Conservation (phyloP, 2,329 filamentous ascomycete species). For the Aschersonia sp. region DNA sequence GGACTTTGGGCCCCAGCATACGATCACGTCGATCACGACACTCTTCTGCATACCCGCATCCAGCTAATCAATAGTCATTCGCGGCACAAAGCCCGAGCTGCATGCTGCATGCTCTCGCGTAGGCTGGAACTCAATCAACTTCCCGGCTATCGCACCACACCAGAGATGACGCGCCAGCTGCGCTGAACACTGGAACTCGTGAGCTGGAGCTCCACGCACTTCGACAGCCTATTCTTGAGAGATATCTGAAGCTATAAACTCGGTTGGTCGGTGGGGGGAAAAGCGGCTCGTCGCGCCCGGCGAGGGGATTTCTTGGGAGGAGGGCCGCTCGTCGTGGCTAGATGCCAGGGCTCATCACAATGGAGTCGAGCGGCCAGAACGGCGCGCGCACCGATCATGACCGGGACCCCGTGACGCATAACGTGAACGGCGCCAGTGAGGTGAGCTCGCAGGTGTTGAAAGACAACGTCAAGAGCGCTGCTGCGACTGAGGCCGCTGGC, state of each 20-base stretch:
- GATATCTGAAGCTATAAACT: background rate
- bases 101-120: no score
- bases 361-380: slow-evolving; percentile 40
- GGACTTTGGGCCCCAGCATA: no score
- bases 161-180: slow-evolving; percentile 3
- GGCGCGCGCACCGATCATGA: slow-evolving; percentile 41
- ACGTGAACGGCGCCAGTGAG: slow-evolving; percentile 23
- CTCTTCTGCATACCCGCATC: no score
- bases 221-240: background rate
- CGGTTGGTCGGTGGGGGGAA: background rate
- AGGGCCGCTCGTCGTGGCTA: slow-evolving; percentile 7
- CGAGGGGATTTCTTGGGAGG: background rate
- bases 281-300: background rate
- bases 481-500: background rate
- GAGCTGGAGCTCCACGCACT: background rate
- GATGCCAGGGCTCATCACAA: slow-evolving; percentile 40
- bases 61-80: no score
- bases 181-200: slow-evolving; percentile 2
- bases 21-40: no score
- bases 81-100: no score
- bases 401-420: slow-evolving; percentile 30
- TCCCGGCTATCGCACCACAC: background rate
- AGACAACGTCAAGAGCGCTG: slow-evolving; percentile 10
- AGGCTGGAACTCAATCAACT: no score
- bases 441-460: slow-evolving; percentile 15